phyloP scores from a whole-genome alignment of 2,329 filamentous ascomycete genomes.

The Fusarium torulosum region DNA sequence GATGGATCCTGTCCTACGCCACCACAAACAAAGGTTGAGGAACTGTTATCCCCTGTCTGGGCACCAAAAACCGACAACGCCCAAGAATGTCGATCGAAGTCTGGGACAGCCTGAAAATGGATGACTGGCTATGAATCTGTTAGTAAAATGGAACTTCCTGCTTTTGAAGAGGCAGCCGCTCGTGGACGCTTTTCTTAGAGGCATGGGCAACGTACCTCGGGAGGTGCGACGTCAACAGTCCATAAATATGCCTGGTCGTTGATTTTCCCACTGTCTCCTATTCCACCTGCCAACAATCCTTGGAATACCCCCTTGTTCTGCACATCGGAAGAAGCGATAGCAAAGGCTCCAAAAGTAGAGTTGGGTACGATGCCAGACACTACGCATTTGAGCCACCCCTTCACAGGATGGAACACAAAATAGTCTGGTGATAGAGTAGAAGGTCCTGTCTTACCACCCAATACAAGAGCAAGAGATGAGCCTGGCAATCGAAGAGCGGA shows the following conservation, averaged over 20 bases:
- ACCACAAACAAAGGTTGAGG: constrained; percentile 49
- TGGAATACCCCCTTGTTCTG: constrained; percentile 51
- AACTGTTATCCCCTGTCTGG: constrained; percentile 41
- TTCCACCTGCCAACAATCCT: constrained; percentile 80
- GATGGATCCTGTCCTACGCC: constrained; percentile 50
- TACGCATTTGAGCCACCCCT: constrained; percentile 62
- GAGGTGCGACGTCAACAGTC: constrained; percentile 61
- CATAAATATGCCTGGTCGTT: constrained; percentile 74
- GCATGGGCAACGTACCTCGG: constrained; percentile 51
- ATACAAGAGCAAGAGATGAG: constrained; percentile 67
- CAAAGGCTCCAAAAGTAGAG: constrained; percentile 59
- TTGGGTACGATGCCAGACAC: constrained; percentile 53
- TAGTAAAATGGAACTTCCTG: neutral
- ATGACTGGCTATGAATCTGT: constrained; percentile 45
- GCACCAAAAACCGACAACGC: constrained; percentile 53
- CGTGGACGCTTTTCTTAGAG: too few species aligned
- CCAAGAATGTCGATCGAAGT: constrained; percentile 10
- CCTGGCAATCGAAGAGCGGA: constrained; percentile 66
- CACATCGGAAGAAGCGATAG: constrained; percentile 50
- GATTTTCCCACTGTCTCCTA: constrained; percentile 73
- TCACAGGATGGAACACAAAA: constrained; percentile 63
- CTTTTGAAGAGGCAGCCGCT: neutral
- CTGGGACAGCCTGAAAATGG: constrained; percentile 38
- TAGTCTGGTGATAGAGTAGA: constrained; percentile 63
- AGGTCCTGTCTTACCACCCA: constrained; percentile 70